These are phyloP conservation scores for Striga hermonthica DNA, from an alignment of 305 asterid genomes.

Conservation along the genomic window DNA sequence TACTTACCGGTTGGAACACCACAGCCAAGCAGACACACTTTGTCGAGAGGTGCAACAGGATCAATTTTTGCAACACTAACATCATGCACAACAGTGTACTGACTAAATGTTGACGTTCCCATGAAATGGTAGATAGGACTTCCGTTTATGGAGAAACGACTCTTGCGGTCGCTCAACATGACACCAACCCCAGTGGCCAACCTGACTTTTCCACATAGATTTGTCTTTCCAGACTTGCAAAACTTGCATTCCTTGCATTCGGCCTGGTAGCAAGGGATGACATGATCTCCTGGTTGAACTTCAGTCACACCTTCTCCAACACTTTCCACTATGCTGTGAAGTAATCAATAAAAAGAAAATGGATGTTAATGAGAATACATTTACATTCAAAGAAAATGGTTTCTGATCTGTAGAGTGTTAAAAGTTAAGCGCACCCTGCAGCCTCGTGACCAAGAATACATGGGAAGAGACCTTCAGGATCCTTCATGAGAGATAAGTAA, in stretches of 20 bases:
- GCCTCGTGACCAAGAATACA: slow-evolving; percentile 99
- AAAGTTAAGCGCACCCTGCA: slow-evolving; percentile 65
- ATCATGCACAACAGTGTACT: slow-evolving; percentile 95
- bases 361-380: background rate
- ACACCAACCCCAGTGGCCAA: slow-evolving; percentile 96
- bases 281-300: slow-evolving; percentile 92
- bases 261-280: slow-evolving; percentile 98
- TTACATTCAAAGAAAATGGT: slow-evolving; percentile 4
- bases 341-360: slow-evolving; percentile 11
- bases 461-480: slow-evolving; percentile 99
- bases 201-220: slow-evolving; percentile 97
- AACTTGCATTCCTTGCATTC: slow-evolving; percentile 97
- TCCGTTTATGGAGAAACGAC: slow-evolving; percentile 86
- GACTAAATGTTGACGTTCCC: slow-evolving; percentile 99
- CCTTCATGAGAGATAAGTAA: slow-evolving; percentile 46
- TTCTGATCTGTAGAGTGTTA: background rate
- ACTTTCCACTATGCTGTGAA: slow-evolving; percentile 85
- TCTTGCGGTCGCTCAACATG: slow-evolving; percentile 82
- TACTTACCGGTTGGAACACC: slow-evolving; percentile 94
- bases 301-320: slow-evolving; percentile 97
- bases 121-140: slow-evolving; percentile 91
- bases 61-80: slow-evolving; percentile 98
- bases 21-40: slow-evolving; percentile 97
- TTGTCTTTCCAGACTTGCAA: slow-evolving; percentile 98
- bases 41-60: slow-evolving; percentile 87